Conservation (phyloP, 2,329 filamentous ascomycete species). For the Fusarium miscanthi region DNA sequence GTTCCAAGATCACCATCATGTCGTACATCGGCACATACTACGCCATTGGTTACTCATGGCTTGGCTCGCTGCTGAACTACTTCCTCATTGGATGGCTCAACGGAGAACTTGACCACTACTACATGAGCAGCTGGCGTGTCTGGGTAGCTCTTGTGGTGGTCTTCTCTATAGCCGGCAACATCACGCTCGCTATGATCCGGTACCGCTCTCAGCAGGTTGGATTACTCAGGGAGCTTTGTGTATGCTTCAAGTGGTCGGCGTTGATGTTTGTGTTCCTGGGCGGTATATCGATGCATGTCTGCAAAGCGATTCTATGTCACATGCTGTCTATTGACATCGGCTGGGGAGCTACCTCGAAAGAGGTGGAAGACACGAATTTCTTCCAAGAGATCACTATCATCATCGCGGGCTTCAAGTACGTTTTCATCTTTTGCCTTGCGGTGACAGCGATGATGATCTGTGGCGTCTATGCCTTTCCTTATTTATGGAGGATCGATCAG, state of each 20-base stretch:
- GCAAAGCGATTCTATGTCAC: conserved; percentile 38
- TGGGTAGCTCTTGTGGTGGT: conserved; percentile 58
- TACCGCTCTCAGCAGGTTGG: conserved; percentile 3
- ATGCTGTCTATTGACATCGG: conserved; percentile 39
- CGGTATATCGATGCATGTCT: conserved; percentile 40
- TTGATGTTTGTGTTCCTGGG: conserved; percentile 43
- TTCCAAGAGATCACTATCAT: not conserved
- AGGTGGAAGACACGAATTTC: not conserved
- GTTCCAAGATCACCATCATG: conserved; percentile 42
- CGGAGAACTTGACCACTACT: conserved; percentile 73
- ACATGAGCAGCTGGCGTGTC: conserved; percentile 72
- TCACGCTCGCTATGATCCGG: conserved; percentile 28
- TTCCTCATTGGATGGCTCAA: conserved; percentile 76
- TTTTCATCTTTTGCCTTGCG: not conserved
- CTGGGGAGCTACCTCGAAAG: conserved; percentile 15
- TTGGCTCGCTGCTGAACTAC: conserved; percentile 76
- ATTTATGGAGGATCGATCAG: not conserved
- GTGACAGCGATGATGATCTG: not conserved
- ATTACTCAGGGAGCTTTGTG: conserved; percentile 32
- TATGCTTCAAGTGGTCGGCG: conserved; percentile 35
- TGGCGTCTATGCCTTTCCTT: fast-evolving
- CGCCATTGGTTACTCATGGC: conserved; percentile 64
- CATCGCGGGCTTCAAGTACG: not conserved
- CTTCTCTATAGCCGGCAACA: conserved; percentile 29
- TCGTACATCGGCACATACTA: conserved; percentile 56